phyloP scores from a whole-genome alignment of 352 stramenopile species.

The Plasmopara muralis region DNA sequence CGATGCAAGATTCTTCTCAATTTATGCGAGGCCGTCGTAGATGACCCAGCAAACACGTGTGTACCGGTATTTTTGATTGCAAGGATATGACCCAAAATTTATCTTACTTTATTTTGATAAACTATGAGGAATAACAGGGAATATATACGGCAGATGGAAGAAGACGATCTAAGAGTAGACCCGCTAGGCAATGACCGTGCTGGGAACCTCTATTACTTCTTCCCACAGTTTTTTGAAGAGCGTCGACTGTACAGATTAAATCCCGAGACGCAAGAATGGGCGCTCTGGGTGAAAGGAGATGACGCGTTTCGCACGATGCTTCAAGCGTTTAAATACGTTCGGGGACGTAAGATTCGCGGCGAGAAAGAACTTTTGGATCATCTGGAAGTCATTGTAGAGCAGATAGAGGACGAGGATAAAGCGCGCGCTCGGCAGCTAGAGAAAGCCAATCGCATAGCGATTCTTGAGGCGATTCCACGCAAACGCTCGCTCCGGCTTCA shows the following conservation, averaged over 20 bases:
- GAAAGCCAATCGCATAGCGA: constrained; percentile 66
- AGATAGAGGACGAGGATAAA: constrained; percentile 59
- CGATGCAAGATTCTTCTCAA: constrained; percentile 81
- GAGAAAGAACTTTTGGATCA: constrained; percentile 76
- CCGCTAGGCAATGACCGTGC: constrained; percentile 64
- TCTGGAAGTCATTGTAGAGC: constrained; percentile 72
- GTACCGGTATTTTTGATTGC: constrained; percentile 6
- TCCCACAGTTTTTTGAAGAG: constrained; percentile 83
- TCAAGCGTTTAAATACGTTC: constrained; percentile 45
- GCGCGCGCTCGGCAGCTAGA: constrained; percentile 50
- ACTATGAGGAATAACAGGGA: constrained; percentile 28
- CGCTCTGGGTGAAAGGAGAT: constrained; percentile 74
- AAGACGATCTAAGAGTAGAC: constrained; percentile 75
- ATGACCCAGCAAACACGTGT: constrained; percentile 70
- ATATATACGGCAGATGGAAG: constrained; percentile 83
- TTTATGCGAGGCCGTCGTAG: constrained; percentile 73
- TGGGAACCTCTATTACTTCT: constrained; percentile 79
- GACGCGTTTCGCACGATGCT: constrained; percentile 53
- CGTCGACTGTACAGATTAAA: constrained; percentile 67
- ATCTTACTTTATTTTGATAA: constrained; percentile 4
- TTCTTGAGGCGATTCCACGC: constrained; percentile 76
- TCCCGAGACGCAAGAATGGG: constrained; percentile 42
- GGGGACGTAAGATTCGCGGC: constrained; percentile 57
- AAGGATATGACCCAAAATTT: not conserved
- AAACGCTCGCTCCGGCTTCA: constrained; percentile 80